Evolutionary conservation across 1,139 yeast genomes (phyloP), one percentile per base, ranked within the genome.

Genomic region (Arxiozyma slooffiae): DNA sequence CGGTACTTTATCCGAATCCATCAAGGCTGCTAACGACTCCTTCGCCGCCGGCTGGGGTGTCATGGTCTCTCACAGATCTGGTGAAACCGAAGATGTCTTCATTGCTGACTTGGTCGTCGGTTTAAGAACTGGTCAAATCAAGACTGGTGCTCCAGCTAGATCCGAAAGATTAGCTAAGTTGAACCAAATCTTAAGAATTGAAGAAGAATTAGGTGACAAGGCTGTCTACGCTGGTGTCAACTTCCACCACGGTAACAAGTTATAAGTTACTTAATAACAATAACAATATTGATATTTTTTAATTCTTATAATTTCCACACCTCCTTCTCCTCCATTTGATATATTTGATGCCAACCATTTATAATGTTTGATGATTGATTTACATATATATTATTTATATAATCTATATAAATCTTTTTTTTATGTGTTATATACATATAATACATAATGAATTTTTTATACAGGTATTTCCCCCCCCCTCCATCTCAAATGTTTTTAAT

Each of bases 101-200:
- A 89, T 90, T 75, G 97, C 97, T 70, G 97, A 90, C 76, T 81
- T 90, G 71, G 78, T 89, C 65, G 96, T 90, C 67, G 97, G 97
- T 78, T 80, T 90, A 73, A 86, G 97, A 81, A 70, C 95, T 63
- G 97, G 96, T 73, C 96, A 90, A 81, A 84, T 90, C 75, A 90
- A 90, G 89, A 85, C 96, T 65, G 97, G 97, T 83, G 97, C 97
- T 71, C 96, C 97, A 71, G 95, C 96, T 64, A 88, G 97, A 81
- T 87, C 96, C 62, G 97, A 90, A 80, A 89, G 97, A 82, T 83
- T 90, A 74, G 97, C 97, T 72, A 90, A 90, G 80, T 84, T 84
- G 75, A 85, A 85, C 83, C 95, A 89, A 80, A 84, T 90, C 75
- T 81, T 90, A 74, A 87, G 97, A 79, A 90, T 90, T 67, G 97